Evolutionary conservation across 2,329 filamentous ascomycete species (phyloP), one percentile per base, ranked within the genome.

Genomic region (Phoma sp.): DNA sequence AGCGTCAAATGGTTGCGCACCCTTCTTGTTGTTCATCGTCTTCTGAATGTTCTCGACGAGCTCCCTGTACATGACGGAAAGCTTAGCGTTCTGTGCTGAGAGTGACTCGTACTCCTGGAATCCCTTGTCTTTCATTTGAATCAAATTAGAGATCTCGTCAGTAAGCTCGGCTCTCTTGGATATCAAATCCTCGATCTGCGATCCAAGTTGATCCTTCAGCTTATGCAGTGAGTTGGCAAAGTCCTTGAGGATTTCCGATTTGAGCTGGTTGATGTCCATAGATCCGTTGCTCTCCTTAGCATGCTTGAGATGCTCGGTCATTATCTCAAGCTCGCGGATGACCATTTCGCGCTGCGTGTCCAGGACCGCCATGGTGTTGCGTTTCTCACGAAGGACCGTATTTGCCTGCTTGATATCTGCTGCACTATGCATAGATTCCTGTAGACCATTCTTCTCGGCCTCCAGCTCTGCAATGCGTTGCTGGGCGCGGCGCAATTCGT

Each of bases 331-430:
- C 74, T 98, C 92, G 36, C 90, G 89, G 67, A 98, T 90, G 77
- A 96, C 93, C 73, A 98, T 93, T 76, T 98, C 93, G 45, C 92
- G 91, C 75, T 97, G 91, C 0, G 93, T 93, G 72, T 98, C 93
- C 46, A 98, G 81, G 14, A 96, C 90, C 6, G 93, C 93, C 73
- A 99, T 95, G 0, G 95, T 98, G 67, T 96, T 96, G 54, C 95
- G 85, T 79, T 98, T 98, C 75, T 98, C 93, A 32, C 90, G 83
- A 23, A 98, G 80, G 71, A 93, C 93, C 65, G 89, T 92, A 75
- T 96, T 96, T 27, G 96, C 86, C 65, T 87, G 89, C 75, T 89
- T 89, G 57, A 88, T 85, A 58, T 84, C 83, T 11, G 79, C 80
- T 4, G 83, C 82, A 25, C 80, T 82, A 61, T 86, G 84, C 61